These are phyloP conservation scores for Coniochaeta sp. DNA, from an alignment of 2,329 filamentous ascomycete species.

Conservation along the genomic window DNA sequence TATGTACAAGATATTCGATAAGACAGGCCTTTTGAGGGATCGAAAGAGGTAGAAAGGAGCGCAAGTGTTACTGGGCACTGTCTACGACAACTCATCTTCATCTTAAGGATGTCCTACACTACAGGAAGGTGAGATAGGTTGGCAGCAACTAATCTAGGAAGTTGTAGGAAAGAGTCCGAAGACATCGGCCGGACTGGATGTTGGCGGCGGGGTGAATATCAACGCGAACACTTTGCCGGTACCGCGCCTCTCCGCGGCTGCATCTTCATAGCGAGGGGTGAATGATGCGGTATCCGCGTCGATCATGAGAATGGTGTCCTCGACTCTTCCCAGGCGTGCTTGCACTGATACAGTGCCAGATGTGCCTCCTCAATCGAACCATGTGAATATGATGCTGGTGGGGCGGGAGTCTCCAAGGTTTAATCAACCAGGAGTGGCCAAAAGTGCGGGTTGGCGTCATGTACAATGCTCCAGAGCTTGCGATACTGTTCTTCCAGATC, in stretches of 20 bases:
- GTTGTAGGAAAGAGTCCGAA: too few species aligned
- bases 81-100: too few species aligned
- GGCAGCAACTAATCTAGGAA: too few species aligned
- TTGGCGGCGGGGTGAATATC: neutral
- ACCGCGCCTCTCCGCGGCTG: neutral
- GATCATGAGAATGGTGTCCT: slow-evolving; percentile 9
- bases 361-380: slow-evolving; percentile 11
- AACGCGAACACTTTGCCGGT: neutral
- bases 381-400: neutral
- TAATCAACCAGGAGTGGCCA: slow-evolving; percentile 10
- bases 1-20: too few species aligned
- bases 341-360: slow-evolving; percentile 5
- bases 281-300: slow-evolving; percentile 6
- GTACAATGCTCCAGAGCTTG: slow-evolving; percentile 7
- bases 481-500: slow-evolving; percentile 7
- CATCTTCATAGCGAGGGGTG: slow-evolving; percentile 2
- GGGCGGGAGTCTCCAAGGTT: neutral
- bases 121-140: too few species aligned
- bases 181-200: neutral
- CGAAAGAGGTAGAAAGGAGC: too few species aligned
- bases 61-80: too few species aligned
- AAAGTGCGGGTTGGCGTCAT: slow-evolving; percentile 11
- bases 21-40: too few species aligned
- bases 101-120: too few species aligned
- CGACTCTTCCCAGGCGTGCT: slow-evolving; percentile 11